Base-by-base conservation (phyloP, 2,329 filamentous ascomycete genomes). In the Elsinoe australis region DNA sequence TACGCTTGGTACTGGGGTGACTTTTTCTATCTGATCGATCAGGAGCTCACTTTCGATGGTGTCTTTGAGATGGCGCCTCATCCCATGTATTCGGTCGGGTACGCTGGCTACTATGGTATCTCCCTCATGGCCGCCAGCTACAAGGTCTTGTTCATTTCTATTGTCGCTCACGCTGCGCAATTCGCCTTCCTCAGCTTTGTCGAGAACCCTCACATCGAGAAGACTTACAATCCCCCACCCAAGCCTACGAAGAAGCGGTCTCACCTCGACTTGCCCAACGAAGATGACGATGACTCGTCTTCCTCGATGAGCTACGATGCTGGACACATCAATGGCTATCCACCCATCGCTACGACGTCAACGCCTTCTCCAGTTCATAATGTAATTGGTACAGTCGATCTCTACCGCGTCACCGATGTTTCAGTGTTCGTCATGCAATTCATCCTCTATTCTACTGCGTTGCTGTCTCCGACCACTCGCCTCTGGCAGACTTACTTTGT, bases 1-100 rank as follows among this genome's bases (percentile, higher is more conserved):
- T 98, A 89, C 70, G 92, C 92, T 21, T 98, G 92, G 92, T 98
- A 96, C 69, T 98, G 92, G 92, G 92, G 92, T 53, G 92, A 98
- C 67, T 96, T 96, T 70, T 98, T 96, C 74, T 98, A 88, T 68
- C 82, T 98, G 61, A 87, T 98, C 65, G 92, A 98, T 67, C 89
- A 96, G 69, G 87, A 95, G 62, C 74, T 98, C 64, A 96, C 89
- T 42, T 98, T 98, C 66, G 92, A 98, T 63, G 92, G 92, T 49
- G 92, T 98, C 54, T 98, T 96, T 64, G 92, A 98, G 70, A 94
- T 98, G 83, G 92, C 92, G 15, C 92, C 92, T 24, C 92, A 96
- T 64, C 90, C 90, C 54, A 96, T 96, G 90, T 96, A 96, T 70
- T 95, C 89, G 49, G 90, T 96, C 60, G 92, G 92, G 31, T 98